Base-by-base conservation (phyloP, 2,329 filamentous ascomycete genomes). In the Xylariaceae sp. region DNA sequence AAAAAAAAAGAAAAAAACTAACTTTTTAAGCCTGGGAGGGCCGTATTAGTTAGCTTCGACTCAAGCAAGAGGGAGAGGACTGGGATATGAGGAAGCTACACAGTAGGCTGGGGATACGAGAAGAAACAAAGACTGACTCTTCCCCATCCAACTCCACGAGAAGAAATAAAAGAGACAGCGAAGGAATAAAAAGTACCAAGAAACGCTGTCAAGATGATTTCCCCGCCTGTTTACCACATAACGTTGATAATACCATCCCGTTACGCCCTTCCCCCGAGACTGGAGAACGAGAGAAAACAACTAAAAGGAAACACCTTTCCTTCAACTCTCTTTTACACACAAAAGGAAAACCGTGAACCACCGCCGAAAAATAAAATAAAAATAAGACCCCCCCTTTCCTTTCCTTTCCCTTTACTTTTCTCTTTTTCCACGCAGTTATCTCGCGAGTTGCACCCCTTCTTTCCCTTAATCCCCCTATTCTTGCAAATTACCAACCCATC, bases 81-180 rank as follows among this genome's bases (percentile, higher is more conserved):
- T 19, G 19, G 19, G 19, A 19, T 19, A 19, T 19, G 19, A 19
- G 19, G 19, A 19, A 19, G 19, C 19, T 19, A 19, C 19, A 19
- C 19, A 19, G 19, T 19, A 19, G 19, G 19, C 19, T 19, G 19
- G 19, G 19, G 19, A 19, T 19, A 19, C 27, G 34, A 27, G 47
- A 46, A 53, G 31, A 48, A 50, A 19, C 49, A 48, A 56, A 51
- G 30, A 47, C 47, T 30, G 60, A 32, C 35, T 51, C 48, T 55
- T 54, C 58, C 56, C 63, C 19, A 19, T 19, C 58, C 54, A 60
- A 62, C 59, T 59, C 61, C 61, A 42, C 51, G 50, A 40, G 42
- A 55, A 54, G 31, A 37, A 41, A 29, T 40, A 56, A 43, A 11
- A 11, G 5, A 11, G 26, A 49, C 3, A 27, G 26, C 11, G 12